These are phyloP conservation scores for Marasmius tenuissimus DNA, from an alignment of 1,284 basidiomycete genomes.

Conservation along the genomic window DNA sequence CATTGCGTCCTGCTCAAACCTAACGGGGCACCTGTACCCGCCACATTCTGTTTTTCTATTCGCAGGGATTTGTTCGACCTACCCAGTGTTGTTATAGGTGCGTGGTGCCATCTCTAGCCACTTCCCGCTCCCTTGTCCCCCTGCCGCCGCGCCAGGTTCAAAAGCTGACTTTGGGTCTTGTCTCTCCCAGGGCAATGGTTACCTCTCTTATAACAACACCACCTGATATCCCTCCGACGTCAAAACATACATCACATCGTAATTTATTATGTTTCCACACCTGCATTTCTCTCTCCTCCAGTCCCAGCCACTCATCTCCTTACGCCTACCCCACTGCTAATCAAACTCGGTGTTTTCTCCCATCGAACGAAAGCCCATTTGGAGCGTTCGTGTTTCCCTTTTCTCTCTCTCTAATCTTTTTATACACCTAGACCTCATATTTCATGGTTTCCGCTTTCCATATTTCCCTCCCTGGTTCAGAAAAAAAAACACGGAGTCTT, in stretches of 20 bases:
- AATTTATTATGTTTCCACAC: neutral
- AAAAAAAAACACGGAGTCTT: no score
- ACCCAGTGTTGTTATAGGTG: slow-evolving; percentile 85
- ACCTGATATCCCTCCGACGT: slow-evolving; percentile 12
- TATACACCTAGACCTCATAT: no score
- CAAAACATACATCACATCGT: neutral
- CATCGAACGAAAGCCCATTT: neutral
- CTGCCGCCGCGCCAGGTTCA: slow-evolving; percentile 9
- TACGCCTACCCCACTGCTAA: neutral
- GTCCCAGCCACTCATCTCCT: neutral
- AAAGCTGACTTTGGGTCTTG: slow-evolving; percentile 8
- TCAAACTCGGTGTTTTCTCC: slow-evolving; percentile 1
- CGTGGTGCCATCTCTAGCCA: neutral
- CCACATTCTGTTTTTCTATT: slow-evolving; percentile 93
- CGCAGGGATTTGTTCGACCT: slow-evolving; percentile 87
- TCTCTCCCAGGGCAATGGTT: slow-evolving; percentile 70
- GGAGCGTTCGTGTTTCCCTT: no score
- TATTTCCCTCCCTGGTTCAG: no score
- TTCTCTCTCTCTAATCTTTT: no score
- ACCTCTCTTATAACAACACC: slow-evolving; percentile 55
- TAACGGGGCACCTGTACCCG: slow-evolving; percentile 77
- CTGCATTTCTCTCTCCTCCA: neutral
- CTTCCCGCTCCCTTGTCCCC: no score
- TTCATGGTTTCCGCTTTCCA: no score
- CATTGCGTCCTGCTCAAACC: slow-evolving; percentile 87